These are phyloP conservation scores for Maudiozyma humilis DNA, from an alignment of 1,139 yeast species.

Conservation along the genomic window DNA sequence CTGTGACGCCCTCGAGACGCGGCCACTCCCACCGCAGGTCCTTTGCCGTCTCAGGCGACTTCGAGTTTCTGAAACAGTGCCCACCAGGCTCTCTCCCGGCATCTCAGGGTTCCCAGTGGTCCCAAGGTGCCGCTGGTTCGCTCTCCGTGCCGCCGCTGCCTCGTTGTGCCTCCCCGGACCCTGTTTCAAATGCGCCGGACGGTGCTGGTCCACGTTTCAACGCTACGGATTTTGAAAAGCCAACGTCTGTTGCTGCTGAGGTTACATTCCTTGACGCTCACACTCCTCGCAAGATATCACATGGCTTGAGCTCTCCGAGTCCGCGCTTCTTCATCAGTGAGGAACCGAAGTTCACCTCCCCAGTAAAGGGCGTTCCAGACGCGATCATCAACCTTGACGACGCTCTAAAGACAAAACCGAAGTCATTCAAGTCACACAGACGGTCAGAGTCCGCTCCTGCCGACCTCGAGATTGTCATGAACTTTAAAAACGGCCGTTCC, in stretches of 20 bases:
- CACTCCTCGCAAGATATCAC: slow-evolving; percentile 7
- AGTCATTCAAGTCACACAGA: slow-evolving; percentile 33
- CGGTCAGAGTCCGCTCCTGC: slow-evolving; percentile 45
- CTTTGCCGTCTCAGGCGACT: slow-evolving; percentile 68
- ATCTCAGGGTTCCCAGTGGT: slow-evolving; percentile 5
- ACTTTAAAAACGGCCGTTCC: background rate
- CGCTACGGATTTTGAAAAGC: background rate
- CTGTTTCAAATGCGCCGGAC: too few species aligned
- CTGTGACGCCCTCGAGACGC: slow-evolving; percentile 29
- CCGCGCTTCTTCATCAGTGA: slow-evolving; percentile 30
- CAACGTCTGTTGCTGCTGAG: background rate
- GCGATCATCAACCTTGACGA: slow-evolving; percentile 59
- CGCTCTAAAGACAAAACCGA: slow-evolving; percentile 35
- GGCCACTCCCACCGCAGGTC: slow-evolving; percentile 62
- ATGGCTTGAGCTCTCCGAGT: slow-evolving; percentile 13
- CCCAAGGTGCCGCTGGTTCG: slow-evolving; percentile 1
- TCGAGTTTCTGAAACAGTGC: slow-evolving; percentile 36
- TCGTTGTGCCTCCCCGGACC: slow-evolving; percentile 5
- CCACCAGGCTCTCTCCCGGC: background rate
- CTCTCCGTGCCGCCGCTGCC: slow-evolving; percentile 9
- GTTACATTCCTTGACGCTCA: slow-evolving; percentile 1
- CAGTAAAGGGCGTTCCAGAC: slow-evolving; percentile 42
- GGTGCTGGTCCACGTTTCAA: background rate
- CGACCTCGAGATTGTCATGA: slow-evolving; percentile 29
- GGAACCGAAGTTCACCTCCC: slow-evolving; percentile 28